Percentiles rank a stretch among this genome's conserved stretches.
Evolutionary conservation across 805 yeast species (phyloP).

Genomic region (Teunomyces kruisii): DNA sequence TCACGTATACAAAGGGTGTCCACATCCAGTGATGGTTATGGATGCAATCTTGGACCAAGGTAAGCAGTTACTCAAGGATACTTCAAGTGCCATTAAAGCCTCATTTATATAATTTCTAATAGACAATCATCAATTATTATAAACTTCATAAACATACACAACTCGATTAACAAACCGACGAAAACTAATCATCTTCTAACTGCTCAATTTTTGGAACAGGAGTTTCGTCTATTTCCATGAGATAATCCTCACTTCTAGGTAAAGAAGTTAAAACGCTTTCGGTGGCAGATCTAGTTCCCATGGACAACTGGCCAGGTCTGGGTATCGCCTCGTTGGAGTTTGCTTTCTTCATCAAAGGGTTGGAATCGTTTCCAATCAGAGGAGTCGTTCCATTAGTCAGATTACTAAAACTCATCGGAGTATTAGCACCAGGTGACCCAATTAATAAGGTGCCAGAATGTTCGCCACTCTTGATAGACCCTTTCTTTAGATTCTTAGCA

Average conservation of each 20-base stretch:
- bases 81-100: conserved; percentile 25
- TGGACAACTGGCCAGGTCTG: conserved; percentile 32
- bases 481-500: conserved; percentile 44
- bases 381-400: conserved; percentile 12
- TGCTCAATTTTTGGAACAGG: conserved; percentile 17
- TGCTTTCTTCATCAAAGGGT: conserved; percentile 23
- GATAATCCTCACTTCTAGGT: conserved; percentile 7
- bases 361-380: not conserved
- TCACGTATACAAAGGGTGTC: conserved; percentile 40
- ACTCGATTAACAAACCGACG: not conserved
- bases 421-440: conserved; percentile 6
- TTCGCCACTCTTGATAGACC: conserved; percentile 26
- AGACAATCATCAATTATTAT: not conserved
- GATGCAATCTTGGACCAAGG: conserved; percentile 38
- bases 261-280: conserved; percentile 26
- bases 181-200: conserved; percentile 9
- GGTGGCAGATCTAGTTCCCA: conserved; percentile 32
- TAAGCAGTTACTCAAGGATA: conserved; percentile 28
- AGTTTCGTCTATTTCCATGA: conserved; percentile 20
- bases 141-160: not conserved
- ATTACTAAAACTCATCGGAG: conserved; percentile 6
- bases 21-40: conserved; percentile 53
- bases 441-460: conserved; percentile 6
- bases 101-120: conserved; percentile 19
- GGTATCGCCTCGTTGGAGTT: conserved; percentile 28